Base-by-base conservation (phyloP, 2,329 filamentous ascomycete species). In the Hypoxylon sp. region DNA sequence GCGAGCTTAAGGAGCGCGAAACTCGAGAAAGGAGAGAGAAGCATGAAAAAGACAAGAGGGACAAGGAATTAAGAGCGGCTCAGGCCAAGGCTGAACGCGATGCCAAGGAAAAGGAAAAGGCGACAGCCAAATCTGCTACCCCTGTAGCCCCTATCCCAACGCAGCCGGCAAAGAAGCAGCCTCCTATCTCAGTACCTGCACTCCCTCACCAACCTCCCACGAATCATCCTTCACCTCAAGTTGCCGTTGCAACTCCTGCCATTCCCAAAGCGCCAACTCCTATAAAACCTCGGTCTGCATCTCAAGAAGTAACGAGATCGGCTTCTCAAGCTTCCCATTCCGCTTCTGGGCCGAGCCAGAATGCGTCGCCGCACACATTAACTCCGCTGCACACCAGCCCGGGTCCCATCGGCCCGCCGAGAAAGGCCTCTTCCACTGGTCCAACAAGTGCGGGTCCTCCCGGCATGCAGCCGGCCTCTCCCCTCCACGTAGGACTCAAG, bases 211-310 rank as follows among this genome's bases (percentile, higher is more conserved):
- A 91, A 70, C 85, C 87, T 50, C 85, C 87, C 48, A 83, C 87
- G 32, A 85, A 82, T 65, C 86, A 91, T 70, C 88, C 89, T 52
- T 98, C 95, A 15, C 95, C 95, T 6, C 93, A 93, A 77, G 87
- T 95, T 55, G 83, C 91, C 29, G 85, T 93, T 67, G 92, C 92
- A 8, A 96, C 93, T 35, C 95, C 96, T 6, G 91, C 89, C 27
- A 82, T 97, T 51, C 90, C 94, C 11, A 97, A 97, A 78, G 90
- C 91, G 19, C 90, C 93, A 4, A 94, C 93, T 11, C 93, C 94
- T 7, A 91, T 89, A 71, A 91, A 92, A 69, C 87, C 90, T 39
- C 90, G 93, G 61, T 92, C 94, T 67, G 82, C 88, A 51, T 96
- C 93, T 7, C 93, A 97, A 70, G 93, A 96, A 77, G 91, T 90